A percentile compares a stretch with the other conserved stretches of the same genome.
phyloP scores from a whole-genome alignment of 2,329 filamentous ascomycete species.

The Penicillium olsonii region DNA sequence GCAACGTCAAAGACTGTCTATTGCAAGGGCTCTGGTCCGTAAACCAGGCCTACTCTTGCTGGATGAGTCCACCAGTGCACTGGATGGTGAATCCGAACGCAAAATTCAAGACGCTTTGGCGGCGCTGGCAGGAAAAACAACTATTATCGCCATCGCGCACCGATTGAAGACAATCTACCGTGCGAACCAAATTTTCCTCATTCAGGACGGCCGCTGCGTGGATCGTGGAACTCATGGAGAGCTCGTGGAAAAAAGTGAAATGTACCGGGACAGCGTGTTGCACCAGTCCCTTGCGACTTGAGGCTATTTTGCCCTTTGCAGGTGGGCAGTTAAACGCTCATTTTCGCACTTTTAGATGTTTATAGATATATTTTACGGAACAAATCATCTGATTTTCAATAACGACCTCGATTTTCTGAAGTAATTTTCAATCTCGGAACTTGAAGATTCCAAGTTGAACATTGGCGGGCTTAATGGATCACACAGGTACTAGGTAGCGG shows the following conservation, averaged over 20 bases:
- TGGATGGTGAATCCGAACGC: constrained; percentile 56
- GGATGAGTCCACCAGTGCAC: constrained; percentile 61
- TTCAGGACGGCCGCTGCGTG: constrained; percentile 52
- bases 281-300: constrained; percentile 42
- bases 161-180: constrained; percentile 42
- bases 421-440: too few relatives aligned
- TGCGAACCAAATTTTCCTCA: constrained; percentile 79
- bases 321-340: too few relatives aligned
- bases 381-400: too few relatives aligned
- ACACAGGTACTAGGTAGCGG: too few relatives aligned
- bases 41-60: constrained; percentile 57
- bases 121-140: constrained; percentile 32
- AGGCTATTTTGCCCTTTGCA: neutral
- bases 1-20: constrained; percentile 59
- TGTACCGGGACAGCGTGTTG: constrained; percentile 53
- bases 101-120: constrained; percentile 47
- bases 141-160: constrained; percentile 44
- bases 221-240: constrained; percentile 54
- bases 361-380: too few relatives aligned
- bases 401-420: too few relatives aligned
- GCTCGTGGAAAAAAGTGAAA: constrained; percentile 50
- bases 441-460: too few relatives aligned
- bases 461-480: too few relatives aligned
- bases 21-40: constrained; percentile 58
- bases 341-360: too few relatives aligned